Evolutionary conservation across 768 basidiomycete species (phyloP).

Genomic region (Boletellus sp.): DNA sequence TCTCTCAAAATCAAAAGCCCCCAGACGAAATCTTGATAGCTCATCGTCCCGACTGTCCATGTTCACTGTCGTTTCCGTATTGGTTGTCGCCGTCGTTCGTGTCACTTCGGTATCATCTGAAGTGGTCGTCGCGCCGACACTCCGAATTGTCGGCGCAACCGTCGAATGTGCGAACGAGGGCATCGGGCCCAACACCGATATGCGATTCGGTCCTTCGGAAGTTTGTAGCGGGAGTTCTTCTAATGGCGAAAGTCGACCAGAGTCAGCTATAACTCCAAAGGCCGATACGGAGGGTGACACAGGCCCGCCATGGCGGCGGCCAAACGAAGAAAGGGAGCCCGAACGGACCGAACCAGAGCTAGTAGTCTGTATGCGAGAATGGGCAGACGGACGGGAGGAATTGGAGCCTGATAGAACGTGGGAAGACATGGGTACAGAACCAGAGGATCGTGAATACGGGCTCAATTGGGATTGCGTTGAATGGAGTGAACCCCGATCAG

Average conservation of each 20-base stretch:
- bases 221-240: conserved; percentile 18
- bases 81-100: conserved; percentile 20
- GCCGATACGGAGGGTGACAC: conserved; percentile 51
- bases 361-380: conserved; percentile 35
- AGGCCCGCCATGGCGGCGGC: conserved; percentile 35
- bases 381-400: conserved; percentile 52
- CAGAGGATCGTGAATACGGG: conserved; percentile 45
- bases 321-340: conserved; percentile 53
- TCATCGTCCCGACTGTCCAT: conserved; percentile 10
- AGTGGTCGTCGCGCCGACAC: conserved; percentile 29
- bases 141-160: conserved; percentile 30
- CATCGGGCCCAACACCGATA: conserved; percentile 32
- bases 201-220: conserved; percentile 18
- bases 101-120: conserved; percentile 31
- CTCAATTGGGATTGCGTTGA: conserved; percentile 58
- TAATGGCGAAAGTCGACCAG: conserved; percentile 20
- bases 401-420: conserved; percentile 46
- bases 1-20: conserved; percentile 23
- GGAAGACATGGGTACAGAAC: conserved; percentile 50
- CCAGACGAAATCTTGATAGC: conserved; percentile 12
- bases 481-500: conserved; percentile 64
- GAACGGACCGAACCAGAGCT: conserved; percentile 43
- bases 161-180: conserved; percentile 29
- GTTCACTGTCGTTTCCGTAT: conserved; percentile 12
- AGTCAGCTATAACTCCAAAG: conserved; percentile 36